These are phyloP conservation scores for Amanita exitialis DNA, from an alignment of 768 basidiomycete species.

Conservation along the genomic window DNA sequence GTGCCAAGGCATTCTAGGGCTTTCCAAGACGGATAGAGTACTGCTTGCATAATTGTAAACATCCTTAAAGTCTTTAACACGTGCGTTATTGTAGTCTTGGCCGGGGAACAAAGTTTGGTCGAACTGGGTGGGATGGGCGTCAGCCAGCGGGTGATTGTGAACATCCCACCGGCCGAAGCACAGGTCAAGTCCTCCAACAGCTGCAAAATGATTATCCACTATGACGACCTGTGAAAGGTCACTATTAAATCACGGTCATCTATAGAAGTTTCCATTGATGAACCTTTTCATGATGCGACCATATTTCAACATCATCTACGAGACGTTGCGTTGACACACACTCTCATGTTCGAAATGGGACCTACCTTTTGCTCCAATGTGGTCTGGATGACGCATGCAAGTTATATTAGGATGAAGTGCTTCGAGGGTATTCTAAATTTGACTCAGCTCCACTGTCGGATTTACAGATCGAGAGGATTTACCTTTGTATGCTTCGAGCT, in stretches of 20 bases:
- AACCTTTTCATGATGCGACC: conserved; percentile 88
- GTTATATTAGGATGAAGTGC: conserved; percentile 80
- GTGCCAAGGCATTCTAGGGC: conserved; percentile 88
- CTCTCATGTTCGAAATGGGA: not conserved
- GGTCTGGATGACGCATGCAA: conserved; percentile 86
- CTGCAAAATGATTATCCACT: conserved; percentile 78
- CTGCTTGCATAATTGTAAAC: conserved; percentile 74
- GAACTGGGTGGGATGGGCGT: conserved; percentile 87
- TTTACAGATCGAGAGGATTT: not conserved
- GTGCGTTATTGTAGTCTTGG: conserved; percentile 89
- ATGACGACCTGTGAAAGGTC: conserved; percentile 44
- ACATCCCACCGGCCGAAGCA: conserved; percentile 99
- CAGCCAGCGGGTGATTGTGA: conserved; percentile 80
- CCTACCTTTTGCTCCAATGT: conserved; percentile 70
- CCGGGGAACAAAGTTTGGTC: conserved; percentile 81
- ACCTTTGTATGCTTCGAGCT: conserved; percentile 78
- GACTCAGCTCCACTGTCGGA: not conserved
- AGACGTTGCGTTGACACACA: not conserved
- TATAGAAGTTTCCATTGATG: not conserved
- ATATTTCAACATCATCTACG: conserved; percentile 70
- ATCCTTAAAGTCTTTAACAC: conserved; percentile 75
- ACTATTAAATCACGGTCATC: conserved; percentile 6
- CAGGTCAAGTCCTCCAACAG: conserved; percentile 89
- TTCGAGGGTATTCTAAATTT: conserved; percentile 57
- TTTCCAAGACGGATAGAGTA: conserved; percentile 55